Conservation (phyloP, 2,329 filamentous ascomycete genomes). For the Claviceps spartinae region DNA sequence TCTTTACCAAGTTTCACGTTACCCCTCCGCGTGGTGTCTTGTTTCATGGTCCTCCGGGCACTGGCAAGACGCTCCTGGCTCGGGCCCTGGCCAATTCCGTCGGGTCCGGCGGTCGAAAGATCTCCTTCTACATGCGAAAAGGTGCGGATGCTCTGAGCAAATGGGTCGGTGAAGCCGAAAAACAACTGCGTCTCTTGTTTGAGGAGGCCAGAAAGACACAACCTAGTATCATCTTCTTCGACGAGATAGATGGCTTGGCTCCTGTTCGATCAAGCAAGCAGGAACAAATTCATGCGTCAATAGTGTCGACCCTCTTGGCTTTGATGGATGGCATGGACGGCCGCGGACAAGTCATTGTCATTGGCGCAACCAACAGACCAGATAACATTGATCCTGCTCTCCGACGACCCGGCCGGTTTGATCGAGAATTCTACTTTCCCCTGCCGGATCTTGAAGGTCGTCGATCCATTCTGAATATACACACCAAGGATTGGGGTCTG, state of each 20-base stretch:
- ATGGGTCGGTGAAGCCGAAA: conserved; percentile 96
- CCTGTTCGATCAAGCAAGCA: conserved; percentile 96
- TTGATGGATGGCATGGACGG: conserved; percentile 98
- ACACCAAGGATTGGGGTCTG: conserved; percentile 88
- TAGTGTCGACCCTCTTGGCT: conserved; percentile 85
- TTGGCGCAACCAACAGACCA: conserved; percentile 93
- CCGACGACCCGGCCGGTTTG: conserved; percentile 84
- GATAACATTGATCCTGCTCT: conserved; percentile 96
- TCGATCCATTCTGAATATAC: conserved; percentile 82
- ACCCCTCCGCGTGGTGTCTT: conserved; percentile 89
- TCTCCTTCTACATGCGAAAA: conserved; percentile 99
- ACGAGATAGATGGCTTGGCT: conserved; percentile 94
- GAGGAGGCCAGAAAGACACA: conserved; percentile 93
- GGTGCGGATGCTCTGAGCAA: conserved; percentile 95
- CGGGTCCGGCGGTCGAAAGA: conserved; percentile 77
- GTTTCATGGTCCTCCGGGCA: conserved; percentile 94
- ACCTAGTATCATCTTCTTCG: conserved; percentile 98
- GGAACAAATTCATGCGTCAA: conserved; percentile 96
- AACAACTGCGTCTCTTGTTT: conserved; percentile 83
- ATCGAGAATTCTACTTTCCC: conserved; percentile 96
- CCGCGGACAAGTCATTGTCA: conserved; percentile 95
- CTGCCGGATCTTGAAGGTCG: conserved; percentile 70
- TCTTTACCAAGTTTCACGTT: conserved; percentile 83
- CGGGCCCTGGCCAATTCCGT: conserved; percentile 85
- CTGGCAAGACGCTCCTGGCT: conserved; percentile 93